phyloP scores from a whole-genome alignment of 805 yeast species.

The Ogataea glucozyma region DNA sequence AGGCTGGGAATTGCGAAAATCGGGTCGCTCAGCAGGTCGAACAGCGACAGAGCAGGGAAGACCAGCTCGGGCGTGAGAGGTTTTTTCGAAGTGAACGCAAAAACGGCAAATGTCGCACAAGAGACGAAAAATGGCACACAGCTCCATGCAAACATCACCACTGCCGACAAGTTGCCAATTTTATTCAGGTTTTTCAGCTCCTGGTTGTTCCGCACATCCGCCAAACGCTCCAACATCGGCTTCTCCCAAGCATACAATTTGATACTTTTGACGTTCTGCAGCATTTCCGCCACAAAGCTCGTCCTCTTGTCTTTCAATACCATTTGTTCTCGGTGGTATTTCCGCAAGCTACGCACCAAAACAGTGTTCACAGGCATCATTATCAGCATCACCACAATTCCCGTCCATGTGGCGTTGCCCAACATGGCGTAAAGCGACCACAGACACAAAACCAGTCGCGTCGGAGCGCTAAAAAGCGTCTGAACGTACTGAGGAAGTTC shows the following conservation, averaged over 20 bases:
- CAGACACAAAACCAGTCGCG: constrained; percentile 53
- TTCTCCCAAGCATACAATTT: constrained; percentile 72
- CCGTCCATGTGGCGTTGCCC: constrained; percentile 61
- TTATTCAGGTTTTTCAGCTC: constrained; percentile 53
- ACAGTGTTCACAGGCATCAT: constrained; percentile 60
- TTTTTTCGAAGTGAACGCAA: constrained; percentile 42
- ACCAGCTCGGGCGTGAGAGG: constrained; percentile 69
- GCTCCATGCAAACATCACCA: constrained; percentile 58
- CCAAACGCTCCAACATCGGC: constrained; percentile 56
- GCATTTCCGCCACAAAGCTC: constrained; percentile 56
- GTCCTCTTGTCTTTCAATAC: constrained; percentile 61
- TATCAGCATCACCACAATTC: constrained; percentile 50
- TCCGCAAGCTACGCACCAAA: constrained; percentile 46
- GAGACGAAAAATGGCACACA: constrained; percentile 67
- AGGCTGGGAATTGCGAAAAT: constrained; percentile 59
- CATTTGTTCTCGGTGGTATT: constrained; percentile 57
- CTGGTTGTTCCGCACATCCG: constrained; percentile 55
- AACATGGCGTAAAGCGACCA: constrained; percentile 54
- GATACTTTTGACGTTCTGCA: constrained; percentile 61
- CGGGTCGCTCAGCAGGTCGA: constrained; percentile 59
- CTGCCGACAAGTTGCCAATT: constrained; percentile 49
- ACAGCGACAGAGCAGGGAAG: constrained; percentile 65
- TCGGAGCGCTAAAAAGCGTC: constrained; percentile 58
- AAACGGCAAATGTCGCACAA: constrained; percentile 58
- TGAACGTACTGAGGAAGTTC: constrained; percentile 56